Evolutionary conservation across 2,329 filamentous ascomycete genomes (phyloP).

Genomic region (Monosporascus sp.): DNA sequence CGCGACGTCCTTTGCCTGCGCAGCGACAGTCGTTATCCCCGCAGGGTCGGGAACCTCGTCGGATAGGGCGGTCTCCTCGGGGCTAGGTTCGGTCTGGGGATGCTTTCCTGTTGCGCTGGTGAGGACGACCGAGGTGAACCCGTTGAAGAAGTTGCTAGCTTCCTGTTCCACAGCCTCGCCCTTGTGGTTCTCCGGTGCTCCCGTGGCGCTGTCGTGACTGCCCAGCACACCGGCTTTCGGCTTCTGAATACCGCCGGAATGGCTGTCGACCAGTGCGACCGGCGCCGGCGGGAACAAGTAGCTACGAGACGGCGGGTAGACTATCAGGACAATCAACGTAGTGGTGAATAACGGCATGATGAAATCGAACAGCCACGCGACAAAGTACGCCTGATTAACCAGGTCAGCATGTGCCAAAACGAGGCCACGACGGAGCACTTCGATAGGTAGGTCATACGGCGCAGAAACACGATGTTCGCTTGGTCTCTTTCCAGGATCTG

Average conservation of each 20-base stretch:
- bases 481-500: conserved; percentile 71
- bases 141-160: conserved; percentile 73
- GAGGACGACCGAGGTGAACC: conserved; percentile 66
- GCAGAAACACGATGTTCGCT: conserved; percentile 63
- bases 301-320: conserved; percentile 56
- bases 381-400: conserved; percentile 35
- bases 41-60: conserved; percentile 30
- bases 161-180: conserved; percentile 81
- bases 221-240: conserved; percentile 71
- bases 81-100: conserved; percentile 57
- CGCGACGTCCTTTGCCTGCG: conserved; percentile 36
- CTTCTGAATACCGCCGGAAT: conserved; percentile 70
- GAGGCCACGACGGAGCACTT: neutral
- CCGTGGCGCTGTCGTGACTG: conserved; percentile 71
- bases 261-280: conserved; percentile 63
- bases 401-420: conserved; percentile 1
- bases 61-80: conserved; percentile 18
- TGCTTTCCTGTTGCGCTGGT: conserved; percentile 74
- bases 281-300: conserved; percentile 74
- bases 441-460: conserved; percentile 31
- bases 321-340: conserved; percentile 60
- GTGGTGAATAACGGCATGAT: conserved; percentile 56
- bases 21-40: conserved; percentile 30
- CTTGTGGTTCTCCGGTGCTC: conserved; percentile 76
- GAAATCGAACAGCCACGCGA: conserved; percentile 71